A percentile compares a stretch with the other conserved stretches of the same genome.
Conservation (phyloP, 225 moss, liverwort and hornwort genomes). For the Physcomitrium patens region DNA sequence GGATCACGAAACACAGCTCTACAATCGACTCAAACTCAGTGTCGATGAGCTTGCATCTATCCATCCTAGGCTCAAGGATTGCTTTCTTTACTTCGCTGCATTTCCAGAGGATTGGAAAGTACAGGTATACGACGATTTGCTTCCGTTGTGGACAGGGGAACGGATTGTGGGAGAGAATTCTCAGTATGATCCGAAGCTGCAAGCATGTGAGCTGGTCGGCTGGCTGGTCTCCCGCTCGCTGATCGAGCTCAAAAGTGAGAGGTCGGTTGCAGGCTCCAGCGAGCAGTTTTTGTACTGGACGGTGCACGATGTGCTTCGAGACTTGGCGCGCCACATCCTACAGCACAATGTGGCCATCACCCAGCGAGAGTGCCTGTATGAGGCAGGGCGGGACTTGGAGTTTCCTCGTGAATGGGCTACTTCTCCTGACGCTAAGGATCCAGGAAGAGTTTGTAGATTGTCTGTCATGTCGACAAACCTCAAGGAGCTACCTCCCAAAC, state of each 20-base stretch:
- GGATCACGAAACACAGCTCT: slow-evolving; percentile 44
- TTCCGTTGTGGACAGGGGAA: slow-evolving; percentile 44
- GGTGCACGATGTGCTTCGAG: slow-evolving; percentile 55
- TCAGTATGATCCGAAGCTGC: slow-evolving; percentile 10
- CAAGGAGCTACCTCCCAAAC: slow-evolving; percentile 11
- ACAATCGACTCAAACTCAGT: slow-evolving; percentile 34
- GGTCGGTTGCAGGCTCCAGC: rapidly evolving
- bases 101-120: slow-evolving; percentile 43
- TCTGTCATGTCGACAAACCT: slow-evolving; percentile 34
- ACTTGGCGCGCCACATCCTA: slow-evolving; percentile 42
- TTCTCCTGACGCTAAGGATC: background rate
- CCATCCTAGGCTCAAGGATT: slow-evolving; percentile 26
- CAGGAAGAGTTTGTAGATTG: slow-evolving; percentile 5
- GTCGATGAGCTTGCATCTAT: slow-evolving; percentile 23
- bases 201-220: slow-evolving; percentile 44
- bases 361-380: slow-evolving; percentile 40
- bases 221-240: slow-evolving; percentile 45
- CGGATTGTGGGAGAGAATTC: slow-evolving; percentile 22
- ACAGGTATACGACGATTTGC: slow-evolving; percentile 15
- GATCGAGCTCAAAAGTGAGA: slow-evolving; percentile 32
- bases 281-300: slow-evolving; percentile 28
- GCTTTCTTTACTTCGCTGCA: slow-evolving; percentile 51
- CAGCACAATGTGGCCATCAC: slow-evolving; percentile 18
- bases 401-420: slow-evolving; percentile 44
- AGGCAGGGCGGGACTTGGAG: slow-evolving; percentile 37